These are phyloP conservation scores for Phlebiopsis gigantea DNA, from an alignment of 768 basidiomycete genomes.

Conservation along the genomic window DNA sequence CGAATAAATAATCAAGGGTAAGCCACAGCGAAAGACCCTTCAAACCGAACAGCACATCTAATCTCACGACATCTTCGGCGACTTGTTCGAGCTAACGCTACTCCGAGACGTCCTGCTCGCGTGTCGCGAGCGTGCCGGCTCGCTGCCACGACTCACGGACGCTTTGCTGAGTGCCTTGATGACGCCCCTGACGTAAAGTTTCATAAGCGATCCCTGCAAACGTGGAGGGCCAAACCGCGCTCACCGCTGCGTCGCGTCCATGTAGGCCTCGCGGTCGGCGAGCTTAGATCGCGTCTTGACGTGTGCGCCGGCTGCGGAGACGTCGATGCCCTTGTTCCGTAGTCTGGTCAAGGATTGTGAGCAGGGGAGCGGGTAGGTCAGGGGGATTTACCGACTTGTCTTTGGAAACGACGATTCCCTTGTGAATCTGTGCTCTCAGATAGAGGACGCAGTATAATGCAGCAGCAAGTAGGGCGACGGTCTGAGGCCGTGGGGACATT, in stretches of 20 bases:
- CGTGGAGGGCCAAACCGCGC: background rate
- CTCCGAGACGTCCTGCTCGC: background rate
- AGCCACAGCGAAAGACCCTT: too few relatives aligned
- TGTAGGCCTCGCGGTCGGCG: constrained; percentile 10
- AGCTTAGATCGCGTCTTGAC: constrained; percentile 11
- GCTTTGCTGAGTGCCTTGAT: constrained; percentile 12
- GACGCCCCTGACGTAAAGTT: constrained; percentile 9
- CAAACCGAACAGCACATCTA: too few relatives aligned
- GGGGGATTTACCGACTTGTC: background rate
- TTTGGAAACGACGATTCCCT: background rate
- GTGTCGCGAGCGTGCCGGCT: background rate
- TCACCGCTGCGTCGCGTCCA: constrained; percentile 17
- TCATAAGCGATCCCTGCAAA: background rate
- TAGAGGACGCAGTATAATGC: constrained; percentile 12
- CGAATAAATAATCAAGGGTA: too few relatives aligned
- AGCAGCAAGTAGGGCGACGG: constrained; percentile 6
- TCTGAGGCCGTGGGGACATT: background rate
- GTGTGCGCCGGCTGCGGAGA: constrained; percentile 10
- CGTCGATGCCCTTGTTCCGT: constrained; percentile 12
- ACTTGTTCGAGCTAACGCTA: background rate
- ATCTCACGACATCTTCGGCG: background rate
- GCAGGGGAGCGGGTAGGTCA: background rate
- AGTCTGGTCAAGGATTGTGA: constrained; percentile 5
- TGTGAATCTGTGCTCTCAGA: constrained; percentile 5
- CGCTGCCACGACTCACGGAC: constrained; percentile 3